Evolutionary conservation across 148 eudicot genomes (phyloP).

Genomic region (Persicaria tinctoria): DNA sequence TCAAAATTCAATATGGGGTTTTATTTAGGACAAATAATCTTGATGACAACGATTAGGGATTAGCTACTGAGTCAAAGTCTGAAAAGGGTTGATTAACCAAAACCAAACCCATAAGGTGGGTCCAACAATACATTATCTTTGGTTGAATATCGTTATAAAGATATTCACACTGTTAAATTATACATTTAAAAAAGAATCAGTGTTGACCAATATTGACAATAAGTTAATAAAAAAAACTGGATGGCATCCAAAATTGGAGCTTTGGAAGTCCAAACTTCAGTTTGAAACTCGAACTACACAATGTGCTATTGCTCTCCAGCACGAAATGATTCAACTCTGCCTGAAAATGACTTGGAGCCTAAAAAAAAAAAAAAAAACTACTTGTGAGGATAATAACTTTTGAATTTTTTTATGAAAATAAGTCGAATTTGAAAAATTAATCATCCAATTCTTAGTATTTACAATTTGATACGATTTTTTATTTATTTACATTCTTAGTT

Average conservation of each 20-base stretch:
- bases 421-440: too few relatives aligned
- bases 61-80: constrained; percentile 7
- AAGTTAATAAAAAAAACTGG: background rate
- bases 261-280: background rate
- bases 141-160: background rate
- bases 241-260: background rate
- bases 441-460: too few relatives aligned
- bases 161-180: background rate
- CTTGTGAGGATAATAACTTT: too few relatives aligned
- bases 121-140: background rate
- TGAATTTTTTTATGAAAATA: too few relatives aligned
- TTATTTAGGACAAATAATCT: background rate
- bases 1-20: background rate
- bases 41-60: background rate
- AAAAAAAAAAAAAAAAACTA: background rate
- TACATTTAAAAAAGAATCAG: background rate
- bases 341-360: background rate
- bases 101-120: constrained; percentile 8
- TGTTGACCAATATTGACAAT: constrained; percentile 7
- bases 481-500: too few relatives aligned
- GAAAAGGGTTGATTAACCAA: background rate
- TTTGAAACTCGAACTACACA: background rate
- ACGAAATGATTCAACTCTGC: background rate
- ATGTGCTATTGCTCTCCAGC: background rate
- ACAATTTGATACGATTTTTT: too few relatives aligned